phyloP scores from a whole-genome alignment of 2,329 filamentous ascomycete species.

The Leptographium procerum region DNA sequence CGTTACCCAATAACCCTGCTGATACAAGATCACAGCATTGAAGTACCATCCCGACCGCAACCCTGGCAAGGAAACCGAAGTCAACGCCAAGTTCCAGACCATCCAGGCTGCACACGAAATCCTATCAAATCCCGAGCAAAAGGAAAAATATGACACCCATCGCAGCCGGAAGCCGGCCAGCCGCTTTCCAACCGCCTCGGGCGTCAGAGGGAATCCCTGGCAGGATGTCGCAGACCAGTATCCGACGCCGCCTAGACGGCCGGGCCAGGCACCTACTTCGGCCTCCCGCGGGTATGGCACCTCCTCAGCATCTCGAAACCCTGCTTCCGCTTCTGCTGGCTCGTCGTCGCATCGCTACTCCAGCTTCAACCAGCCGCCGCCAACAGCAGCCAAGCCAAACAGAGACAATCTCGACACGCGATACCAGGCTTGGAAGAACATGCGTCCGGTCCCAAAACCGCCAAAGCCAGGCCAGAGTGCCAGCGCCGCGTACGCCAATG shows the following conservation, averaged over 20 bases:
- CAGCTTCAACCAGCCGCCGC: conserved; percentile 12
- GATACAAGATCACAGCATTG: conserved; percentile 41
- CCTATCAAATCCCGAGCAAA: conserved; percentile 37
- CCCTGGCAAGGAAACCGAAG: conserved; percentile 67
- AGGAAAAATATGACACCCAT: conserved; percentile 41
- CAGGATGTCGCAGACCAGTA: conserved; percentile 36
- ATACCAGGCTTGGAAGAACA: conserved; percentile 26
- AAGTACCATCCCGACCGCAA: conserved; percentile 87
- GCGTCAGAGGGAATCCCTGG: conserved; percentile 48
- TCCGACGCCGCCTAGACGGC: conserved; percentile 30
- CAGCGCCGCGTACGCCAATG: conserved; percentile 10
- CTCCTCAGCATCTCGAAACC: not conserved
- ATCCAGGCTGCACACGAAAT: conserved; percentile 83
- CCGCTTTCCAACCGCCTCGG: conserved; percentile 37
- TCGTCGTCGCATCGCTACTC: conserved; percentile 15
- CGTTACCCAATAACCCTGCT: not conserved
- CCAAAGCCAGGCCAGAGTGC: conserved; percentile 12
- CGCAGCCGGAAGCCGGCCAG: conserved; percentile 21
- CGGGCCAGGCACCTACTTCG: conserved; percentile 13
- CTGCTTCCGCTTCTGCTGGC: conserved; percentile 10
- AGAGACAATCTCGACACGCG: conserved; percentile 13
- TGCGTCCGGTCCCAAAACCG: conserved; percentile 16
- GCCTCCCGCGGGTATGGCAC: conserved; percentile 7
- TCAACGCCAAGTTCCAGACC: conserved; percentile 70
- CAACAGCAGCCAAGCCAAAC: conserved; percentile 9